Evolutionary conservation across 768 basidiomycete genomes (phyloP).

Genomic region (Termitomyces sp.): DNA sequence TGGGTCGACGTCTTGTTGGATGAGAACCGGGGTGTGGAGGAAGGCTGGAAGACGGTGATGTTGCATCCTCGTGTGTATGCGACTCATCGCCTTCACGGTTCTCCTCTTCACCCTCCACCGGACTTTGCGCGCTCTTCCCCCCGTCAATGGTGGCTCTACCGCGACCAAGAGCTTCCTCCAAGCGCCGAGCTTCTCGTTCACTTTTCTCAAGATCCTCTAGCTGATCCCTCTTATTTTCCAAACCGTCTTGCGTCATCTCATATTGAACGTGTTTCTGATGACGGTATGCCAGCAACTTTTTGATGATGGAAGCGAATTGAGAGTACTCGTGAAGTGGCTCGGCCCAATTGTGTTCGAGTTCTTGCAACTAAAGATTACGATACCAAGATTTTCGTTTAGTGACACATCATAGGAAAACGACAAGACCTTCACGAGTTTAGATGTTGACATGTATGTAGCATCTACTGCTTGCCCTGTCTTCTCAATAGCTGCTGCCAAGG

Average conservation of each 20-base stretch:
- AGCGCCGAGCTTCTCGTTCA: constrained; percentile 82
- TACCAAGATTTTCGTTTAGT: constrained; percentile 7
- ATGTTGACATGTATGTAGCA: constrained; percentile 88
- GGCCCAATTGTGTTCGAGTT: constrained; percentile 91
- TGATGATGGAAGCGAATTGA: constrained; percentile 93
- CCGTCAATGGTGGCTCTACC: constrained; percentile 30
- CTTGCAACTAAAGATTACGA: constrained; percentile 63
- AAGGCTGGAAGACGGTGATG: constrained; percentile 43
- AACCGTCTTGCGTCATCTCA: constrained; percentile 90
- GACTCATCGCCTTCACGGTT: constrained; percentile 18
- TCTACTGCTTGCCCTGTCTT: constrained; percentile 97
- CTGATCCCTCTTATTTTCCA: constrained; percentile 79
- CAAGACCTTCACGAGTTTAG: constrained; percentile 59
- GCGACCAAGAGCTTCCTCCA: constrained; percentile 81
- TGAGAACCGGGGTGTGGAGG: constrained; percentile 81
- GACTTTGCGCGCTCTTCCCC: constrained; percentile 17
- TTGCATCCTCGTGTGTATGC: constrained; percentile 26
- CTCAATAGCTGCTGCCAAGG: constrained; percentile 81
- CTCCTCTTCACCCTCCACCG: constrained; percentile 20
- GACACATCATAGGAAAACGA: not conserved
- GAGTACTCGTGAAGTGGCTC: constrained; percentile 95
- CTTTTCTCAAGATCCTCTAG: constrained; percentile 90
- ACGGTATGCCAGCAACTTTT: constrained; percentile 87
- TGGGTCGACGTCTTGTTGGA: constrained; percentile 48
- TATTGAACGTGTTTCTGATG: constrained; percentile 98